These are phyloP conservation scores for Plantago rigida DNA, from an alignment of 305 asterid genomes.

Conservation along the genomic window DNA sequence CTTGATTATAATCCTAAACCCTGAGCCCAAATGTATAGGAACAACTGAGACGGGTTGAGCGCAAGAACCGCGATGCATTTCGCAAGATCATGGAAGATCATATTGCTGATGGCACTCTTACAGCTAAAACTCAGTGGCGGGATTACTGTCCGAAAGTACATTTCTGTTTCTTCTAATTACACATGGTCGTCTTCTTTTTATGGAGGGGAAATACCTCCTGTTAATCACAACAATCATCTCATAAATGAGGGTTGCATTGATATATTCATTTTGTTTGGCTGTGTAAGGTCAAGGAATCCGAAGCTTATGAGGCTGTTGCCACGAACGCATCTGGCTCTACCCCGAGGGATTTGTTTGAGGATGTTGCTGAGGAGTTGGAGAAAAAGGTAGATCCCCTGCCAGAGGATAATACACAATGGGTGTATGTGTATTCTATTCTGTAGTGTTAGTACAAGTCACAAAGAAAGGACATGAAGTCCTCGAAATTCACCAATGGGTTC, in stretches of 20 bases:
- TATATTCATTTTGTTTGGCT: constrained; percentile 6
- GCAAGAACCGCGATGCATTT: constrained; percentile 85
- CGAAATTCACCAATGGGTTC: no score
- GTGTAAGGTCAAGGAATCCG: constrained; percentile 68
- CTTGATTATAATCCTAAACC: constrained; percentile 19
- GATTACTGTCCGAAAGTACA: constrained; percentile 76
- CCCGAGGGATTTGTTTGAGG: constrained; percentile 89
- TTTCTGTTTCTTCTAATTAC: constrained; percentile 9
- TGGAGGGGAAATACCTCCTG: no score
- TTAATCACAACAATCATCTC: no score
- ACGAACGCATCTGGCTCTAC: constrained; percentile 78
- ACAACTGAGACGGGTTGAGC: constrained; percentile 74
- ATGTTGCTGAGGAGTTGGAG: constrained; percentile 68
- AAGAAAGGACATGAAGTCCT: no score
- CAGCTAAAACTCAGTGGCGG: constrained; percentile 85
- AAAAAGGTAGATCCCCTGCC: constrained; percentile 43
- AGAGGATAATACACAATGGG: no score
- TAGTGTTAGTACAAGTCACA: no score
- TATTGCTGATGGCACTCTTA: constrained; percentile 65
- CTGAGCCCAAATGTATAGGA: constrained; percentile 36
- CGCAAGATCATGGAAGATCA: constrained; percentile 85
- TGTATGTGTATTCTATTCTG: no score
- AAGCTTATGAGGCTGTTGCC: constrained; percentile 74
- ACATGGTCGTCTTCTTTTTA: not conserved
- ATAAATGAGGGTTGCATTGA: no score